phyloP scores from a whole-genome alignment of 495 filamentous ascomycete species.

The Parachaetomium inaequale region DNA sequence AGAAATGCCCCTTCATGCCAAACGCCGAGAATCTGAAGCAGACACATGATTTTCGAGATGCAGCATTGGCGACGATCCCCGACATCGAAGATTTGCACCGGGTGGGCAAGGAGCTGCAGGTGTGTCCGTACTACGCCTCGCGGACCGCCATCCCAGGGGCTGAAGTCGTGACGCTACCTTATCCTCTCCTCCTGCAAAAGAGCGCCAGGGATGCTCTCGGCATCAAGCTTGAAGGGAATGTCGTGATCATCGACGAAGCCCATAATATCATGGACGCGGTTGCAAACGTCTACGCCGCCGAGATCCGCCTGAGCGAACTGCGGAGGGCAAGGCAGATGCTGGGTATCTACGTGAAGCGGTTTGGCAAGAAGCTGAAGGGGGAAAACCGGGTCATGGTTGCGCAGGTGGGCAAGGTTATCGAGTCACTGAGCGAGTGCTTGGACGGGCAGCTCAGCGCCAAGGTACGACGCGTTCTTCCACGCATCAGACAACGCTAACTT shows the following conservation, averaged over 20 bases:
- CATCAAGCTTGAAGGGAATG: constrained; percentile 78
- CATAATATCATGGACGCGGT: constrained; percentile 98
- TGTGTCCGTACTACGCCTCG: constrained; percentile 96
- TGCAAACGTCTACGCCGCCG: constrained; percentile 76
- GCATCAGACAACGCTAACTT: not conserved
- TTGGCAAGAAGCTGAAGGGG: constrained; percentile 76
- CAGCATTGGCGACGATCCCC: constrained; percentile 74
- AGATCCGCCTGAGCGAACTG: constrained; percentile 69
- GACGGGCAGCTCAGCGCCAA: constrained; percentile 43
- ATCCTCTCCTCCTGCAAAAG: constrained; percentile 84
- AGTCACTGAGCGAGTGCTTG: constrained; percentile 68
- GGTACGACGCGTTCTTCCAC: constrained; percentile 28
- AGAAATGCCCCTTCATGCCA: constrained; percentile 77
- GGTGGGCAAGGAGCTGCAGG: constrained; percentile 71
- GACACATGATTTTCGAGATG: constrained; percentile 81
- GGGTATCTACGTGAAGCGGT: constrained; percentile 78
- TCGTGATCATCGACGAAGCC: constrained; percentile 93
- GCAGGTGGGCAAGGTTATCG: constrained; percentile 75
- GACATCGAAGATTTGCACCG: constrained; percentile 89
- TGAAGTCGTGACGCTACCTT: constrained; percentile 93
- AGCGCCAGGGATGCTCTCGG: constrained; percentile 84
- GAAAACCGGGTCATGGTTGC: constrained; percentile 91
- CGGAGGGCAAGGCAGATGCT: constrained; percentile 68
- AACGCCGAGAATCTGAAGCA: constrained; percentile 67
- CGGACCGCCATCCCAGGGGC: constrained; percentile 74